Evolutionary conservation across 805 yeast species (phyloP).

Genomic region (Wickerhamomyces hampshirensis): DNA sequence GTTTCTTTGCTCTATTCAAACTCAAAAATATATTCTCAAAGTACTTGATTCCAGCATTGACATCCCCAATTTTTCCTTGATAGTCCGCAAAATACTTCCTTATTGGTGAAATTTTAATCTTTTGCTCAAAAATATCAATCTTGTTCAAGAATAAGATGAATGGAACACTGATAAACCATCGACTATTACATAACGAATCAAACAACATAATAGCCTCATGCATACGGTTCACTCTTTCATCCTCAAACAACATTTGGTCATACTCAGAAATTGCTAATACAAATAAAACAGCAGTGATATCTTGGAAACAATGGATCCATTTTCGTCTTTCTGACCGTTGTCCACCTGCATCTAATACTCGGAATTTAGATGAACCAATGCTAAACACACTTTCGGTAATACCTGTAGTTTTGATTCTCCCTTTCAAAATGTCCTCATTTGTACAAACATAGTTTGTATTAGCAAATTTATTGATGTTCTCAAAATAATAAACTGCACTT

Average conservation of each 20-base stretch:
- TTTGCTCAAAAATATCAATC: constrained; percentile 72
- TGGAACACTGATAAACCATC: constrained; percentile 82
- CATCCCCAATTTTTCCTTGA: constrained; percentile 58
- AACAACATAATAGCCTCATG: constrained; percentile 84
- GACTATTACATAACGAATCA: constrained; percentile 76
- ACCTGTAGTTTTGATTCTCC: constrained; percentile 93
- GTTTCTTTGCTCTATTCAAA: constrained; percentile 57
- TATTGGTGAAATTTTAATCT: constrained; percentile 62
- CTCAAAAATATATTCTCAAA: constrained; percentile 65
- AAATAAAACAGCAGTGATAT: constrained; percentile 80
- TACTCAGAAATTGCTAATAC: constrained; percentile 89
- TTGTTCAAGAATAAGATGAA: constrained; percentile 87
- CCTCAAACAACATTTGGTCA: constrained; percentile 89
- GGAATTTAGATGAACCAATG: constrained; percentile 60
- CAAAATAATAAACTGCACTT: constrained; percentile 77
- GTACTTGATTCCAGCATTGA: constrained; percentile 61
- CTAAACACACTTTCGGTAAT: constrained; percentile 81
- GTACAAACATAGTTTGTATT: constrained; percentile 61
- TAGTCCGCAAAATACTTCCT: constrained; percentile 74
- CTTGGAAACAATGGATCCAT: constrained; percentile 94
- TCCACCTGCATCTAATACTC: constrained; percentile 94
- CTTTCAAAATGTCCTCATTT: constrained; percentile 81
- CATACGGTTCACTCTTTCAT: constrained; percentile 83
- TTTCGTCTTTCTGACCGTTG: constrained; percentile 87
- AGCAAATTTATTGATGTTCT: constrained; percentile 61